Evolutionary conservation across 305 asterid genomes (phyloP).

Genomic region (Solanum hybrid): DNA sequence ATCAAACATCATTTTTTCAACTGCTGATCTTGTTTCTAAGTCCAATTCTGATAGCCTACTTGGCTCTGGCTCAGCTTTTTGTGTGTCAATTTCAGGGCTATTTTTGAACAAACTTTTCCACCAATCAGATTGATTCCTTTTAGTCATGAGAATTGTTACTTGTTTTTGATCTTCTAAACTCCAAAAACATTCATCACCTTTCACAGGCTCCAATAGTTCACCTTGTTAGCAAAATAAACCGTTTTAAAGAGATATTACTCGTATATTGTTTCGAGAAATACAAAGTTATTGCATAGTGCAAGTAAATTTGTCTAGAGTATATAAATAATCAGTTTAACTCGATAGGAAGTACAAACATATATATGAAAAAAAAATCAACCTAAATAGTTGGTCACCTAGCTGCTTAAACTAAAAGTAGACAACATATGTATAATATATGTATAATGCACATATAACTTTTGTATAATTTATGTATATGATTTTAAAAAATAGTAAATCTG

Average conservation of each 20-base stretch:
- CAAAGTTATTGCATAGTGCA: too few relatives aligned
- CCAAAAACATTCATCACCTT: constrained; percentile 4
- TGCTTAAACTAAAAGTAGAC: too few relatives aligned
- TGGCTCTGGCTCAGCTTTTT: constrained; percentile 15
- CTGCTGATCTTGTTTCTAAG: constrained; percentile 5
- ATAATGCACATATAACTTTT: too few relatives aligned
- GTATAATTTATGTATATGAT: too few relatives aligned
- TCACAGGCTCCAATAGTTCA: background rate
- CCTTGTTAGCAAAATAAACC: background rate
- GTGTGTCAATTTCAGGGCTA: background rate
- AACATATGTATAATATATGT: too few relatives aligned
- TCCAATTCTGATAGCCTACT: constrained; percentile 1
- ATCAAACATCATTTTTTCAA: constrained; percentile 18
- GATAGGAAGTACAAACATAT: too few relatives aligned
- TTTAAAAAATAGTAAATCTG: too few relatives aligned
- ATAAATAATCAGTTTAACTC: too few relatives aligned
- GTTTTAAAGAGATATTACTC: background rate
- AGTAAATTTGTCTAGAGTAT: too few relatives aligned
- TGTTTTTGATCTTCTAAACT: constrained; percentile 2
- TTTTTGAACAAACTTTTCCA: background rate
- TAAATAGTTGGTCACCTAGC: too few relatives aligned
- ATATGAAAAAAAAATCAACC: too few relatives aligned
- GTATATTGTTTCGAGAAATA: too few relatives aligned
- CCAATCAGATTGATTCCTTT: constrained; percentile 13
- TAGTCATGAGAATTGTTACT: background rate